Conservation (phyloP, 768 basidiomycete species). For the Pleurotus sapidus region DNA sequence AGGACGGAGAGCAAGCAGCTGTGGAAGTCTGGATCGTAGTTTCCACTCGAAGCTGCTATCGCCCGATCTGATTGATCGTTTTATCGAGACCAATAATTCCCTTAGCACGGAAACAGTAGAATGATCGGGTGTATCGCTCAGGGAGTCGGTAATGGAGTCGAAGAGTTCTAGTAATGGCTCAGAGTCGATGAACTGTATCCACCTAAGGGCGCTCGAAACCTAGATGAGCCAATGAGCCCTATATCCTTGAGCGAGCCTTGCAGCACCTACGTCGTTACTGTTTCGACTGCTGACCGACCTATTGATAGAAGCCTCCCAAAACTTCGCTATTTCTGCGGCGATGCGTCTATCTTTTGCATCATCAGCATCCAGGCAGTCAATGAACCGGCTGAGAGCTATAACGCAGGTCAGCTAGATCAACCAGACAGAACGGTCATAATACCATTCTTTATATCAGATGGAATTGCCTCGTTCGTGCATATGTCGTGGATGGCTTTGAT, state of each 20-base stretch:
- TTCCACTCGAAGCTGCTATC: conserved; percentile 19
- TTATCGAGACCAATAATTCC: conserved; percentile 34
- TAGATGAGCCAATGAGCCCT: conserved; percentile 12
- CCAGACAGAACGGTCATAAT: neutral
- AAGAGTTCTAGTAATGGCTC: conserved; percentile 42
- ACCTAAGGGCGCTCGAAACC: conserved; percentile 31
- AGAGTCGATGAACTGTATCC: conserved; percentile 54
- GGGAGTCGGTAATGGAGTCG: conserved; percentile 27
- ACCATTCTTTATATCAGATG: neutral
- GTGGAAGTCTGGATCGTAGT: conserved; percentile 28
- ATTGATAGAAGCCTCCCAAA: conserved; percentile 35
- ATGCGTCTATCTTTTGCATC: conserved; percentile 35
- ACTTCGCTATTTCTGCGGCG: conserved; percentile 33
- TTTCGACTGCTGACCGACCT: conserved; percentile 1
- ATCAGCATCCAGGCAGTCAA: conserved; percentile 35
- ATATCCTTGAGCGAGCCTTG: neutral
- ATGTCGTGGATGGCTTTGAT: conserved; percentile 28
- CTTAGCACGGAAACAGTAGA: conserved; percentile 25
- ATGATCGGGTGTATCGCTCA: conserved; percentile 7
- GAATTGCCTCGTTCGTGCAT: conserved; percentile 25
- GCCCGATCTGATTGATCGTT: neutral
- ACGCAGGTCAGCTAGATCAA: conserved; percentile 1
- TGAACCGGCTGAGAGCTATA: conserved; percentile 40
- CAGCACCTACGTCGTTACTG: neutral
- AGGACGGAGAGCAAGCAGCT: conserved; percentile 34